Evolutionary conservation across 169 alveolate genomes (phyloP).

Genomic region (Cryptosporidium ryanae): DNA sequence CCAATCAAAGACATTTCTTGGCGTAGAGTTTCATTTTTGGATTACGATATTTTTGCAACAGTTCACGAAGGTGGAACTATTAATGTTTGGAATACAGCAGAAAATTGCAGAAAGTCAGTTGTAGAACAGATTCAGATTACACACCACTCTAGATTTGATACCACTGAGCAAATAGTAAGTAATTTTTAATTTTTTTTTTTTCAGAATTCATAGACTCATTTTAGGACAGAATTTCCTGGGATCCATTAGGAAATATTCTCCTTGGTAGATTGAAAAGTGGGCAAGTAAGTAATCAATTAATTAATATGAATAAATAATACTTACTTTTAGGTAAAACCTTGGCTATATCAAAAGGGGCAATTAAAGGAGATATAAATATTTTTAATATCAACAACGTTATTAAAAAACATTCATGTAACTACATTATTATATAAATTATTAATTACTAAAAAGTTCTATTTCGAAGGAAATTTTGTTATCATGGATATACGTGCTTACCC

Average conservation of each 20-base stretch:
- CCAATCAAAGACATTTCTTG: conserved; percentile 55
- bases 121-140: background rate
- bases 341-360: background rate
- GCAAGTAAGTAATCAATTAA: conserved; percentile 22
- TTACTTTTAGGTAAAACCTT: conserved; percentile 22
- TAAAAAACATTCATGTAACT: too few species aligned
- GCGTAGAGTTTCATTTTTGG: conserved; percentile 16
- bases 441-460: too few species aligned
- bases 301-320: background rate
- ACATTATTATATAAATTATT: too few species aligned
- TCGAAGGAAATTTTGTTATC: too few species aligned
- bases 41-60: conserved; percentile 24
- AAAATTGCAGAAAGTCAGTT: background rate
- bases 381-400: background rate
- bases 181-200: background rate
- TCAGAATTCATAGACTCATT: background rate
- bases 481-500: too few species aligned
- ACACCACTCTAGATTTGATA: conserved; percentile 16
- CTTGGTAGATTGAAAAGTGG: conserved; percentile 1
- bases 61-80: conserved; percentile 35
- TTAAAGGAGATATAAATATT: conserved; percentile 19
- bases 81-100: conserved; percentile 28
- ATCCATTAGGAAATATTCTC: conserved; percentile 51
- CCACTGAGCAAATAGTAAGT: conserved; percentile 15
- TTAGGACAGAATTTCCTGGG: conserved; percentile 51